Evolutionary conservation across 768 basidiomycete genomes (phyloP).

Genomic region (Pisolithus tinctorius): DNA sequence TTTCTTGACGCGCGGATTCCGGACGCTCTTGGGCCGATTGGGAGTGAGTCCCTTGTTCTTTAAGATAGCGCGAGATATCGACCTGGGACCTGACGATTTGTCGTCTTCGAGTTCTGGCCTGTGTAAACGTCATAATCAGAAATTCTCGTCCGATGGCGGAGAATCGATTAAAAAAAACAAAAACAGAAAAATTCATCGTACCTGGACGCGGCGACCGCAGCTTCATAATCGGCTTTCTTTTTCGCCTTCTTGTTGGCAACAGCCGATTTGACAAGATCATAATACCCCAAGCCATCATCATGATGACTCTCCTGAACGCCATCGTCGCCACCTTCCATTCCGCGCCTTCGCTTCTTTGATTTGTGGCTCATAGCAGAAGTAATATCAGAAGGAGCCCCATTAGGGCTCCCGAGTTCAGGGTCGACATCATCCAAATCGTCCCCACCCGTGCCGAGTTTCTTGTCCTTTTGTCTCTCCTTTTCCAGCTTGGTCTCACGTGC

Average conservation of each 20-base stretch:
- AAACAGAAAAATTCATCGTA: constrained; percentile 26
- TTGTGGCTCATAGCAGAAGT: neutral
- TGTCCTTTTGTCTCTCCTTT: constrained; percentile 34
- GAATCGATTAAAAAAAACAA: constrained; percentile 4
- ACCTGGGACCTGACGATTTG: constrained; percentile 66
- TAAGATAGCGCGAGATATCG: constrained; percentile 84
- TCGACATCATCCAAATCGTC: constrained; percentile 61
- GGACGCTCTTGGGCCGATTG: constrained; percentile 77
- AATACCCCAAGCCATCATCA: constrained; percentile 67
- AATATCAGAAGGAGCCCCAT: constrained; percentile 1
- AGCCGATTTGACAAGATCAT: constrained; percentile 78
- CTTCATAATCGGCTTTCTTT: constrained; percentile 81
- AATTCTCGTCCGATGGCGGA: constrained; percentile 2
- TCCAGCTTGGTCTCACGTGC: constrained; percentile 50
- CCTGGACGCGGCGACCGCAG: constrained; percentile 48
- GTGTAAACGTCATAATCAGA: constrained; percentile 6
- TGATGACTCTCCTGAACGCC: constrained; percentile 33
- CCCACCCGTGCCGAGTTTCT: constrained; percentile 42
- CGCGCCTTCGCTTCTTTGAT: constrained; percentile 28
- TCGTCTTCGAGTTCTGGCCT: constrained; percentile 32
- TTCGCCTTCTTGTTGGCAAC: constrained; percentile 66
- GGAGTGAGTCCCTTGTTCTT: constrained; percentile 95
- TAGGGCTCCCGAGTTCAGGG: constrained; percentile 29
- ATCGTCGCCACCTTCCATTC: constrained; percentile 29
- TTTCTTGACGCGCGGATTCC: constrained; percentile 98